Evolutionary conservation across 257 asterid species (phyloP), one percentile per base, ranked within the genome.

Genomic region (Galeopsis tetrahit): DNA sequence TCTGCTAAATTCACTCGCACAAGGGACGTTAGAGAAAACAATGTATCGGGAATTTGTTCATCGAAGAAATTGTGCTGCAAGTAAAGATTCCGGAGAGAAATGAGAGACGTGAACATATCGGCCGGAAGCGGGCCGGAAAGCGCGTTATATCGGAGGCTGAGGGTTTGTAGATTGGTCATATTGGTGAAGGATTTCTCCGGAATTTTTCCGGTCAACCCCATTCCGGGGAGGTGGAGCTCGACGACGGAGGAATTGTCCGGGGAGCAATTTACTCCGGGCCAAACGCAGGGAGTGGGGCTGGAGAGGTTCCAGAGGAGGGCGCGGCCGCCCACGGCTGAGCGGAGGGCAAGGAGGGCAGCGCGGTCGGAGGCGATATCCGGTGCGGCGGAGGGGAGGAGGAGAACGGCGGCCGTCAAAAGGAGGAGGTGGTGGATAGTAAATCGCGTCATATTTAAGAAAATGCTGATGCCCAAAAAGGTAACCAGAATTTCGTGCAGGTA

Each of bases 131-230:
- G 84, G 3, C 96, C 90, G 6, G 96, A 68, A 4, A 93, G 87
- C 3, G 95, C 74, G 74, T 93, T 93, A 77, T 88, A 93, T 6
- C 98, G 96, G 65, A 93, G 95, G 75, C 98, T 93, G 10, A 93
- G 85, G 6, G 97, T 88, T 57, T 71, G 84, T 2, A 93, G 82
- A 35, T 79, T 83, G 36, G 96, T 91, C 31, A 93, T 78, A 46
- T 84, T 91, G 5, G 91, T 66, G 69, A 93, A 57, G 3, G 88
- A 74, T 6, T 81, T 80, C 3, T 86, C 68, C 35, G 97, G 97
- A 3, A 93, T 66, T 46, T 68, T 69, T 3, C 98, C 98, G 70
- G 90, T 69, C 5, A 93, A 85, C 10, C 95, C 97, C 90, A 84
- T 88, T 4, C 91, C 98, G n/a, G 98, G 98, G 44, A 91, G 81